A percentile compares a stretch with the other conserved stretches of the same genome.
Conservation (phyloP, 176 grass and related monocot species). For the Zizania latifolia region DNA sequence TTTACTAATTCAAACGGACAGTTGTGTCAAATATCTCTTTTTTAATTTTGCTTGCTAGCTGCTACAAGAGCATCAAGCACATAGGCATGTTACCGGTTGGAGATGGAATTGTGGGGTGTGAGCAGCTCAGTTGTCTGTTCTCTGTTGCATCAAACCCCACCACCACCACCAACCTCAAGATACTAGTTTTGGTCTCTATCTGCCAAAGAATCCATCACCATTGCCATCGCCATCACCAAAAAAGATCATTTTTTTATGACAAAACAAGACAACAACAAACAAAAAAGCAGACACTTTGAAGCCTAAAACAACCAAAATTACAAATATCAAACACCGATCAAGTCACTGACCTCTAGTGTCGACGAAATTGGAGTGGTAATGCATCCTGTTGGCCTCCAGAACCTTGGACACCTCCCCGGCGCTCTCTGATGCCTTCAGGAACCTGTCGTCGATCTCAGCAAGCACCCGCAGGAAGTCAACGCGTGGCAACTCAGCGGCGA, state of each 20-base stretch:
- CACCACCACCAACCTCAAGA: slow-evolving; percentile 11
- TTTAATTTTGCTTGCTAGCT: neutral
- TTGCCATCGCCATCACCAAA: slow-evolving; percentile 19
- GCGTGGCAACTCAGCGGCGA: slow-evolving; percentile 28
- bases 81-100: neutral
- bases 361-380: slow-evolving; percentile 96
- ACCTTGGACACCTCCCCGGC: slow-evolving; percentile 70
- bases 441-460: slow-evolving; percentile 68
- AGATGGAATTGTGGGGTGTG: slow-evolving; percentile 23
- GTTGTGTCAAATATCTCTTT: neutral
- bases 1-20: neutral
- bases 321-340: slow-evolving; percentile 15
- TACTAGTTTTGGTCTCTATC: slow-evolving; percentile 30
- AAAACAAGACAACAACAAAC: neutral
- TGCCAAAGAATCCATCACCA: slow-evolving; percentile 37
- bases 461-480: slow-evolving; percentile 59
- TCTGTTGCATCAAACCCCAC: slow-evolving; percentile 23
- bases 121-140: slow-evolving; percentile 15
- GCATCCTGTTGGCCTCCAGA: slow-evolving; percentile 93
- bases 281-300: neutral
- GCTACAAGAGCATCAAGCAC: neutral
- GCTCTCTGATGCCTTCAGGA: slow-evolving; percentile 82
- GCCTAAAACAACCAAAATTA: slow-evolving; percentile 26
- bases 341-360: slow-evolving; percentile 72
- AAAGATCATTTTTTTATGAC: neutral